phyloP scores from a whole-genome alignment of 495 filamentous ascomycete genomes.

The Chaetomium cochliodes region DNA sequence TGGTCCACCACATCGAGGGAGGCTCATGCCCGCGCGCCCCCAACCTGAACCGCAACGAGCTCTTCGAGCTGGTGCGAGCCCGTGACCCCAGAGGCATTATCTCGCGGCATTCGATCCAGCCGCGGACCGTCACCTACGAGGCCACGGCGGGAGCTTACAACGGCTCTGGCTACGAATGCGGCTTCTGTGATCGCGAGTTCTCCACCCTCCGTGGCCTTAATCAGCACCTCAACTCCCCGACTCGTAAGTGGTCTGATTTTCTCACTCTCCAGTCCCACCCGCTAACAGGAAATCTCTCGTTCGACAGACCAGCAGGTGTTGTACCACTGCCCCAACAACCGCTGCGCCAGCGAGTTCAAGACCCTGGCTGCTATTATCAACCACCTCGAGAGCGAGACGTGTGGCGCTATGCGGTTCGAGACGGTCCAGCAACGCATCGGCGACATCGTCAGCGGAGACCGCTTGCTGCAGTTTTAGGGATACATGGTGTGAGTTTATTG shows the following conservation, averaged over 20 bases:
- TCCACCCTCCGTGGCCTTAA: slow-evolving; percentile 17
- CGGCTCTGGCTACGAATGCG: slow-evolving; percentile 33
- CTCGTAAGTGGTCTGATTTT: slow-evolving; percentile 30
- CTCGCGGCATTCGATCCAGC: slow-evolving; percentile 16
- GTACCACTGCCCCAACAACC: slow-evolving; percentile 54
- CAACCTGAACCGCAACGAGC: too few species aligned
- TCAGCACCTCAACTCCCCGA: slow-evolving; percentile 38
- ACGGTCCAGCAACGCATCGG: slow-evolving; percentile 38
- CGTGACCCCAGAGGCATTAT: too few species aligned
- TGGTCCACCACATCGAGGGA: too few species aligned
- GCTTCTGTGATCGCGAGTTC: slow-evolving; percentile 36
- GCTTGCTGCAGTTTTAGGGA: slow-evolving; percentile 18
- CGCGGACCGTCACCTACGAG: slow-evolving; percentile 18
- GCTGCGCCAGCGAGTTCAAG: slow-evolving; percentile 48
- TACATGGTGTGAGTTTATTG: background rate
- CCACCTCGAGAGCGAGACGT: slow-evolving; percentile 57
- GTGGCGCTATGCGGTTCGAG: slow-evolving; percentile 49
- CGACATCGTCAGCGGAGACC: slow-evolving; percentile 23
- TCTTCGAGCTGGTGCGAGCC: too few species aligned
- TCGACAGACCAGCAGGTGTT: slow-evolving; percentile 44
- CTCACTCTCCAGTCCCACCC: too few species aligned
- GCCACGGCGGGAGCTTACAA: slow-evolving; percentile 32
- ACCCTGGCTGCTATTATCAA: slow-evolving; percentile 52
- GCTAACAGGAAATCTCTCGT: too few species aligned
- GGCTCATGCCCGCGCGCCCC: too few species aligned